Percentiles rank a stretch among this genome's conserved stretches.
phyloP scores from a whole-genome alignment of 192 early-diverging fungal genomes.

The Podila horticola region DNA sequence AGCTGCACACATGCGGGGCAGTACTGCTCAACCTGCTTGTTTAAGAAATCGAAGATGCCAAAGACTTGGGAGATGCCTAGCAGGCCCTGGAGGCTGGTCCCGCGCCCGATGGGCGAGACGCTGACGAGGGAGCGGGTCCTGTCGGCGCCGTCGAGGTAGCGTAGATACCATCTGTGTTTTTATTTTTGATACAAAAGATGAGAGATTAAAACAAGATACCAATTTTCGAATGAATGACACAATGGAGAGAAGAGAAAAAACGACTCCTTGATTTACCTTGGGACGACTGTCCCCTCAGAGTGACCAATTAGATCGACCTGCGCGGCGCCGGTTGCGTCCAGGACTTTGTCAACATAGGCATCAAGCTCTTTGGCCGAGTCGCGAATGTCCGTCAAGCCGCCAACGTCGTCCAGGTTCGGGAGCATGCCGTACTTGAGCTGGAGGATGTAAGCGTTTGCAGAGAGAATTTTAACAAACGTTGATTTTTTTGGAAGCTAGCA shows the following conservation, averaged over 20 bases:
- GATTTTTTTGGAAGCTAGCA: no score
- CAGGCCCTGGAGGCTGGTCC: conserved; percentile 13
- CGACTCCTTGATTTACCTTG: conserved; percentile 1
- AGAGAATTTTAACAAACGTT: not conserved
- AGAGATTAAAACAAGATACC: no score
- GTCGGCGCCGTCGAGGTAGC: not conserved
- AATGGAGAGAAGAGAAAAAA: not conserved
- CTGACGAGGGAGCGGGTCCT: conserved; percentile 10
- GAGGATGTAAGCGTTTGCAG: not conserved
- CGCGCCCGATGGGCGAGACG: conserved; percentile 16
- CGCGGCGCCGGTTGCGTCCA: not conserved
- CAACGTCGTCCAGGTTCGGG: not conserved
- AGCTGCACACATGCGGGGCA: conserved; percentile 21
- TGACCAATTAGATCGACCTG: conserved; percentile 32
- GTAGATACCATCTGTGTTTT: conserved; percentile 12
- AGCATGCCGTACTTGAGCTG: conserved; percentile 21
- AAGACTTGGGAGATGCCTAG: conserved; percentile 1
- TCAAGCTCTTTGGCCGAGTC: conserved; percentile 18
- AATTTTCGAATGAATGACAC: not conserved
- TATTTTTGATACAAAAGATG: no score
- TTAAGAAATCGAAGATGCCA: not conserved
- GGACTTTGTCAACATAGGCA: conserved; percentile 18
- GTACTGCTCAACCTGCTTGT: not conserved
- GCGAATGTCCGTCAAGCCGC: conserved; percentile 18
- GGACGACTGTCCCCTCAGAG: conserved; percentile 23